Conservation (phyloP, 371 early-diverging fungal genomes). For the Apophysomyces variabilis region DNA sequence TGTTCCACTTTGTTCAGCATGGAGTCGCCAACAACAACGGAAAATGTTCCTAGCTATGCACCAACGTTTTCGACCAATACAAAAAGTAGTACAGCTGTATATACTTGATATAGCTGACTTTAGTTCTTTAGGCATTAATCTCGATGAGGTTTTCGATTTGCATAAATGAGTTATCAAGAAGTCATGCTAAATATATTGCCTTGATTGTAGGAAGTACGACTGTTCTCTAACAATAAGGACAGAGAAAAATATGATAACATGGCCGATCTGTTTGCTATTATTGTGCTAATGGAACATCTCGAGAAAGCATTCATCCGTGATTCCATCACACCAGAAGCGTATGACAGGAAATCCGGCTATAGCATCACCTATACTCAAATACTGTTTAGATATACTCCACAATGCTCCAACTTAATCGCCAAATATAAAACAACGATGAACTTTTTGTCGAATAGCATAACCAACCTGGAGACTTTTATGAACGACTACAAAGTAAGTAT, state of each 20-base stretch:
- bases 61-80: conserved; percentile 31
- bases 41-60: conserved; percentile 40
- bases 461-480: conserved; percentile 81
- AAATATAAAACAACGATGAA: conserved; percentile 93
- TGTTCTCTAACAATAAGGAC: conserved; percentile 81
- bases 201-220: conserved; percentile 61
- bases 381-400: conserved; percentile 78
- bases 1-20: conserved; percentile 17
- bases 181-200: background rate
- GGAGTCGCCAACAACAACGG: conserved; percentile 32
- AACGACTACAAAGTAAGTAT: conserved; percentile 74
- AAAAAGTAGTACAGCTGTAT: conserved; percentile 14
- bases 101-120: background rate
- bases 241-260: conserved; percentile 90
- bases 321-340: conserved; percentile 82
- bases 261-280: conserved; percentile 92
- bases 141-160: conserved; percentile 43
- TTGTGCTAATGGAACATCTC: conserved; percentile 88
- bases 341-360: conserved; percentile 20
- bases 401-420: conserved; percentile 87
- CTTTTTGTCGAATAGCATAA: conserved; percentile 70
- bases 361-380: no score
- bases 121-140: conserved; percentile 32
- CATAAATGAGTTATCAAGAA: background rate
- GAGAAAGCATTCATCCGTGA: conserved; percentile 95